These are phyloP conservation scores for Martiniozyma asiatica DNA, from an alignment of 1,139 yeast genomes.

Conservation along the genomic window DNA sequence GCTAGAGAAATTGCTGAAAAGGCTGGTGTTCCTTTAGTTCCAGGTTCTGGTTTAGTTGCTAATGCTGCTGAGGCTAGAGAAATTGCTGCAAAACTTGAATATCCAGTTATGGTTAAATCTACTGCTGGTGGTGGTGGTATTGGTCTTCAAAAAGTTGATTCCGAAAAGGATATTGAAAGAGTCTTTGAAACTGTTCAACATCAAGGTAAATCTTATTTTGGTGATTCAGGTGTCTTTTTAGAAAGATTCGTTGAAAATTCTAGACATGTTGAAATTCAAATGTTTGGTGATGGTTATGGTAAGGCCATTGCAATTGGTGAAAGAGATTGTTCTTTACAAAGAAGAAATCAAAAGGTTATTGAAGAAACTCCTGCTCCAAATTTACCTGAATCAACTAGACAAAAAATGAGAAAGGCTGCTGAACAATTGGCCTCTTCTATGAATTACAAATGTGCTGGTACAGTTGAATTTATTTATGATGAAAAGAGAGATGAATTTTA, in stretches of 20 bases:
- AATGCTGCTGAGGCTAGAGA: slow-evolving; percentile 60
- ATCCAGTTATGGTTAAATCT: slow-evolving; percentile 92
- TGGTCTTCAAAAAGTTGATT: slow-evolving; percentile 87
- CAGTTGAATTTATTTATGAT: slow-evolving; percentile 92
- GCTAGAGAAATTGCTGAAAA: slow-evolving; percentile 85
- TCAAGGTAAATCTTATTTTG: slow-evolving; percentile 86
- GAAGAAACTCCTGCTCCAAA: slow-evolving; percentile 98
- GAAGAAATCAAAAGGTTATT: slow-evolving; percentile 90
- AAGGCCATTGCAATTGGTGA: slow-evolving; percentile 89
- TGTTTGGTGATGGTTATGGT: slow-evolving; percentile 92
- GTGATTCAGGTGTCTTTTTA: slow-evolving; percentile 88
- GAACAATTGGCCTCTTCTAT: slow-evolving; percentile 68
- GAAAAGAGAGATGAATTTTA: slow-evolving; percentile 76
- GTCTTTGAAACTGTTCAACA: slow-evolving; percentile 87
- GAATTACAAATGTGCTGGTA: slow-evolving; percentile 93
- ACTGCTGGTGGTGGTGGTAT: slow-evolving; percentile 99
- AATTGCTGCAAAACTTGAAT: slow-evolving; percentile 68
- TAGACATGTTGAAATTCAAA: slow-evolving; percentile 92
- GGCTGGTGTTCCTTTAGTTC: slow-evolving; percentile 90
- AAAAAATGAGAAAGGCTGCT: slow-evolving; percentile 69
- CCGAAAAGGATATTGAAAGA: slow-evolving; percentile 63
- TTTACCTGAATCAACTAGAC: slow-evolving; percentile 68
- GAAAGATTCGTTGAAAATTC: slow-evolving; percentile 91
- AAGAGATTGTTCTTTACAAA: slow-evolving; percentile 93
- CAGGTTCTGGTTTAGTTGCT: slow-evolving; percentile 78